phyloP scores from a whole-genome alignment of 805 yeast genomes.

The Saccharomycopsis sp. region DNA sequence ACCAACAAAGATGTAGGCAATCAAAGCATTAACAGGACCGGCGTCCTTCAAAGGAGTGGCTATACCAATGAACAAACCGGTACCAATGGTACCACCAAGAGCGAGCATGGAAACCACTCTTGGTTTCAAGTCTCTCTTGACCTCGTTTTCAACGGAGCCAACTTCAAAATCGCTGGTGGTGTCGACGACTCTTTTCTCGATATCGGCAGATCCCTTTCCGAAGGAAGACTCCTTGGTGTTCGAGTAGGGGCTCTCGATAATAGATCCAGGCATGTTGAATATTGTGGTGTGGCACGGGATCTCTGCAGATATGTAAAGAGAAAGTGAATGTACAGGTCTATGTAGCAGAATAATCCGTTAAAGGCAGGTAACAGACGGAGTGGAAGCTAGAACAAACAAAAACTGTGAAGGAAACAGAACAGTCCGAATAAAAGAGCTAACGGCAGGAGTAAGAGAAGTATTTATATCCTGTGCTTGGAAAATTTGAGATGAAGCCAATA shows the following conservation, averaged over 20 bases:
- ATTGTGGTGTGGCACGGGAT: background rate
- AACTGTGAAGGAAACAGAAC: background rate
- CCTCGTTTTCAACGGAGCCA: slow-evolving; percentile 34
- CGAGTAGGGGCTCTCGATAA: slow-evolving; percentile 1
- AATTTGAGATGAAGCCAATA: background rate
- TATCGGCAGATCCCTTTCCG: background rate
- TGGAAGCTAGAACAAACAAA: background rate
- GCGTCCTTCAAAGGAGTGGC: slow-evolving; percentile 46
- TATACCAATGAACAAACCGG: slow-evolving; percentile 61
- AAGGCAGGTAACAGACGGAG: slow-evolving; percentile 1
- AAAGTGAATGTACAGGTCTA: background rate
- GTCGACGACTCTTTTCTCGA: background rate
- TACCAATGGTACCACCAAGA: slow-evolving; percentile 68
- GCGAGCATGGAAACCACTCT: slow-evolving; percentile 68
- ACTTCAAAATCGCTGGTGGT: slow-evolving; percentile 26
- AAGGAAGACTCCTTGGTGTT: background rate
- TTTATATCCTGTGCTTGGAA: background rate
- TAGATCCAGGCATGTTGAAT: background rate
- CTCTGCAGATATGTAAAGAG: background rate
- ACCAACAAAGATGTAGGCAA: slow-evolving; percentile 59
- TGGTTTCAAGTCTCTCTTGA: slow-evolving; percentile 51
- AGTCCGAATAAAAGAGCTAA: background rate
- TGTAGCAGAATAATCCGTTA: background rate
- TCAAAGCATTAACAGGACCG: slow-evolving; percentile 60
- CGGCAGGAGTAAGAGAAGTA: slow-evolving; percentile 7